Conservation (phyloP, 1,284 basidiomycete genomes). For the Afroboletus lepidellus region DNA sequence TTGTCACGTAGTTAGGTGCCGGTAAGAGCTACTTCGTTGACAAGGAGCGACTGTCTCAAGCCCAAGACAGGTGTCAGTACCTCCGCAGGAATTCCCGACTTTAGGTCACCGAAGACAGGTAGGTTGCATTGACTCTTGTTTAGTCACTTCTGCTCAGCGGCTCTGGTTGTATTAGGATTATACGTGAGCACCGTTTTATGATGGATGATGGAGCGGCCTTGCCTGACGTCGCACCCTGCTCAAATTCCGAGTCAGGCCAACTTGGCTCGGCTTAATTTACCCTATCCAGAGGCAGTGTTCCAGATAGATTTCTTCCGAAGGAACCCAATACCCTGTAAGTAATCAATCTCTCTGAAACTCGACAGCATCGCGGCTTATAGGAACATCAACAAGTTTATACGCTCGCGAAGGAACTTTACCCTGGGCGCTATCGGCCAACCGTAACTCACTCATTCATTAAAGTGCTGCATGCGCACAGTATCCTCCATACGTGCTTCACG, state of each 20-base stretch:
- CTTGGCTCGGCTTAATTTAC: conserved; percentile 68
- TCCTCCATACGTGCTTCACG: conserved; percentile 79
- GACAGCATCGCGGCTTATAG: neutral
- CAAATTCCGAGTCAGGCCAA: conserved; percentile 53
- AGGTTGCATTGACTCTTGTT: conserved; percentile 15
- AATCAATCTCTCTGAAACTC: neutral
- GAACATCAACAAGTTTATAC: conserved; percentile 63
- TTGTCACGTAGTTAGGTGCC: conserved; percentile 57
- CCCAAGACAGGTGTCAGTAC: conserved; percentile 67
- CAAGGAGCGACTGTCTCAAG: conserved; percentile 2
- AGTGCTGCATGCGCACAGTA: conserved; percentile 63
- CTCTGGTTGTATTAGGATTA: conserved; percentile 39
- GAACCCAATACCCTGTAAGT: conserved; percentile 73
- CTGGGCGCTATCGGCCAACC: conserved; percentile 84
- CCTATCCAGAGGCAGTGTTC: conserved; percentile 81
- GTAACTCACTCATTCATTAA: conserved; percentile 88
- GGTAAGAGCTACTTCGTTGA: conserved; percentile 39
- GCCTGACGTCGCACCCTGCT: neutral
- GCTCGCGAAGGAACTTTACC: conserved; percentile 88
- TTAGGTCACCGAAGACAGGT: conserved; percentile 76
- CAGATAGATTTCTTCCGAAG: conserved; percentile 71
- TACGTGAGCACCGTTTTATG: conserved; percentile 40
- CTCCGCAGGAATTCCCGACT: conserved; percentile 79
- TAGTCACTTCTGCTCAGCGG: neutral
- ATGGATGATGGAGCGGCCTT: neutral